Evolutionary conservation across 345 rosid species (phyloP), one percentile per base, ranked within the genome.

Genomic region (Adansonia digitata): DNA sequence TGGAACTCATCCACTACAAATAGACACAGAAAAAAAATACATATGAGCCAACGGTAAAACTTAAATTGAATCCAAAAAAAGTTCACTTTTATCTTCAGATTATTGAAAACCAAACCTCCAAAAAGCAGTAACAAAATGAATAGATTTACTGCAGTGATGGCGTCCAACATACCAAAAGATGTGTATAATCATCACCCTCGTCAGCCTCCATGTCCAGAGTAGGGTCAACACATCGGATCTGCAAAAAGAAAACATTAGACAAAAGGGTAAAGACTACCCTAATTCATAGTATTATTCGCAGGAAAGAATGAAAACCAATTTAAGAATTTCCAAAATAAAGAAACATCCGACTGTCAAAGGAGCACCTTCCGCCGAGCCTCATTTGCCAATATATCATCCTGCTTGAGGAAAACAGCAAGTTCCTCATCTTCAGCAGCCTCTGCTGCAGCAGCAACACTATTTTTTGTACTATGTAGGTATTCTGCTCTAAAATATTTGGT

Each of bases 381-480:
- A 74, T 48, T 81, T 39, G 94, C 94, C 88, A 95, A 86, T 72
- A 93, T 89, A 71, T 89, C 92, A 84, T 95, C 98, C 77, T 87
- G 92, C 87, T 85, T 95, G 66, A 95, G 85, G 69, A 95, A 93
- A 77, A 93, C 83, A 48, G 96, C 97, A 79, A 95, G 97, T 74
- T 90, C 97, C 84, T 93, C 97, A 73, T 95, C 99, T 85, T 95
- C 99, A 67, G 98, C 99, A 74, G 98, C 98, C 79, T 93, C 99
- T 26, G 99, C 99, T 75, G 89, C 93, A 22, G 90, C 93, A 77
- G 96, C 91, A 75, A 81, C 77, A 78, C 86, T 83, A 80, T 88
- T 91, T 84, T 82, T 88, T 22, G 92, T 86, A 81, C 86, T 87
- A 70, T 89, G 93, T 81, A 95, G 94, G 86, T 86, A 90, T 76